phyloP scores from a whole-genome alignment of 805 yeast genomes.

The Candida xyloterini region DNA sequence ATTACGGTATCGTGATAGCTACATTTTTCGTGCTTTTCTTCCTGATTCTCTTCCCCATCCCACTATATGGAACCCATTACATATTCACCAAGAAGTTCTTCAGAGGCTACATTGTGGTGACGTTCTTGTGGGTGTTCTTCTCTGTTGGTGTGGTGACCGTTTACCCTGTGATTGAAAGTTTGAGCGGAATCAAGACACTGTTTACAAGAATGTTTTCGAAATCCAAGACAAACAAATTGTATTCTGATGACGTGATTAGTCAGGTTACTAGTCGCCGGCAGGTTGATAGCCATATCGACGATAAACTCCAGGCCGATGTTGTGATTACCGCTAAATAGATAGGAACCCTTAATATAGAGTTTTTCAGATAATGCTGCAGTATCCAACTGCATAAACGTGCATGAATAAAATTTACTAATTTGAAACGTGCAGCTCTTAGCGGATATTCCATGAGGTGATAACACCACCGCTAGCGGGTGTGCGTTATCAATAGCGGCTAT shows the following conservation, averaged over 20 bases:
- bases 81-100: slow-evolving; percentile 38
- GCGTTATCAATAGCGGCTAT: too few relatives aligned
- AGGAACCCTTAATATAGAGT: background rate
- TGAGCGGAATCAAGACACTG: slow-evolving; percentile 9
- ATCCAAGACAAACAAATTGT: background rate
- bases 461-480: too few relatives aligned
- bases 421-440: too few relatives aligned
- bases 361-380: too few relatives aligned
- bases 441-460: too few relatives aligned
- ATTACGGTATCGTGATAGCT: slow-evolving; percentile 27
- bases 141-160: slow-evolving; percentile 40
- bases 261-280: slow-evolving; percentile 5
- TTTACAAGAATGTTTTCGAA: slow-evolving; percentile 4
- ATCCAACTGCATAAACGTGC: too few relatives aligned
- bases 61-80: slow-evolving; percentile 39
- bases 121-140: slow-evolving; percentile 39
- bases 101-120: slow-evolving; percentile 38
- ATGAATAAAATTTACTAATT: too few relatives aligned
- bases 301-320: slow-evolving; percentile 1
- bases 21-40: slow-evolving; percentile 30
- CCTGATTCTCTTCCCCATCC: slow-evolving; percentile 36
- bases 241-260: slow-evolving; percentile 6
- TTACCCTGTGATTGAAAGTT: slow-evolving; percentile 49
- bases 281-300: background rate
- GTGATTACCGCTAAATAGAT: background rate